Evolutionary conservation across 1,284 basidiomycete species (phyloP), one percentile per base, ranked within the genome.

Genomic region (Tetrapyrgos nigripes): DNA sequence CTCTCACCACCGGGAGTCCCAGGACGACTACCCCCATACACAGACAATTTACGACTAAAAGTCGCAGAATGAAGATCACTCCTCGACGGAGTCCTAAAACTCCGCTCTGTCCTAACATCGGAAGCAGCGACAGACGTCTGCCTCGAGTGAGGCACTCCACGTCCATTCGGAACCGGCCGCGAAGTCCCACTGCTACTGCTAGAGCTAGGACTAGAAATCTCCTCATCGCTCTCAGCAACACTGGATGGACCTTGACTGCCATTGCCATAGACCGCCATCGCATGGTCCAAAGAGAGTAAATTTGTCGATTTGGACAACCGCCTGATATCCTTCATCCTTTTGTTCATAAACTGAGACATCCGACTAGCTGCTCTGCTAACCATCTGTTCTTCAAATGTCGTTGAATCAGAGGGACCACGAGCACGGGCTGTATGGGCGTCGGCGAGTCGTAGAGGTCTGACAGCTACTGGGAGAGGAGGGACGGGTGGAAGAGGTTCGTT

Each of bases 381-480:
- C 10, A 53, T 55, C 46, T 58, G 56, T 19, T 61, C 59, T 21
- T 61, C 55, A 31, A 53, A 57, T 26, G 46, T 55, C 3, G 54
- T 57, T 19, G 35, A 50, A n/a, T 55, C 55, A 13, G 27, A 8
- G n/a, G 43, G 35, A 10, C 45, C 47, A 27, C 49, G 37, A 3
- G 56, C 55, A 29, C 59, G 59, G 33, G 44, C 50, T 26, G 56
- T 61, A 40, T 61, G 59, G 23, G 59, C 59, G 44, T 61, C 56
- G 2, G 59, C 59, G 17, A 61, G 51, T 17, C 59, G 50, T 21
- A 50, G 56, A 29, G 55, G 49, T 11, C 55, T 8, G 19, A 40
- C 37, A n/a, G 37, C 14, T 40, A 27, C 19, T 6, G 50, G 6
- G 11, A 29, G 10, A 58, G 40, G 23, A 28, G 48, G 21, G 26